Evolutionary conservation across 2,329 filamentous ascomycete species (phyloP).

Genomic region (Epichloe sp.): DNA sequence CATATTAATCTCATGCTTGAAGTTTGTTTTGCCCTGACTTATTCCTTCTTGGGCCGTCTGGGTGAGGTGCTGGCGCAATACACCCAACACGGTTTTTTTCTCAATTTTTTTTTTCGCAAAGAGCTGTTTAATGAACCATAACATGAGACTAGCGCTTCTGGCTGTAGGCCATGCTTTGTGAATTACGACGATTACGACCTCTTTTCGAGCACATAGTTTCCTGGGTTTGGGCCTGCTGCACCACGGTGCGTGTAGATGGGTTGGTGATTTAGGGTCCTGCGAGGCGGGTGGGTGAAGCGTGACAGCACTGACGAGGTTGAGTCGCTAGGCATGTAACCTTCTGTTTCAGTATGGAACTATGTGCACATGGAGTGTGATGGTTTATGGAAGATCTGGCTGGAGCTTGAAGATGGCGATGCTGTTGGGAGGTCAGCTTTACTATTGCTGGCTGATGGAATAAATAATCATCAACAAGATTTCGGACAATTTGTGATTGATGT

Average conservation of each 20-base stretch:
- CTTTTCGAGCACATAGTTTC: conserved; percentile 3
- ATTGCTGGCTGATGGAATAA: too few relatives aligned
- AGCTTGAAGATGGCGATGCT: too few relatives aligned
- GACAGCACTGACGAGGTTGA: too few relatives aligned
- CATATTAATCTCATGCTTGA: conserved; percentile 25
- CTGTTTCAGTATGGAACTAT: too few relatives aligned
- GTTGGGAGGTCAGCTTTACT: too few relatives aligned
- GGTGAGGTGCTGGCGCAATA: conserved; percentile 6
- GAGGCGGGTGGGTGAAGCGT: too few relatives aligned
- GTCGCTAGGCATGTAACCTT: too few relatives aligned
- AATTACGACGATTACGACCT: conserved; percentile 6
- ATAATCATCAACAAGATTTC: too few relatives aligned
- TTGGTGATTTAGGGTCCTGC: too few relatives aligned
- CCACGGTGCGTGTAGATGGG: not conserved
- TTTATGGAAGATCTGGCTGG: too few relatives aligned
- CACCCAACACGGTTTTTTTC: not conserved
- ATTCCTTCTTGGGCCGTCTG: not conserved
- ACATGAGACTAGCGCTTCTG: conserved; percentile 1
- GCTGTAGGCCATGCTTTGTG: conserved; percentile 1
- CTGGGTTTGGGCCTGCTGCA: not conserved
- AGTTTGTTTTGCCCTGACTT: not conserved
- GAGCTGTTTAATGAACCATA: conserved; percentile 5
- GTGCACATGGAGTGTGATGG: too few relatives aligned
- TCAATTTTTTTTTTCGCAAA: conserved; percentile 1
- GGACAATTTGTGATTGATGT: too few relatives aligned